Evolutionary conservation across 805 yeast species (phyloP), one percentile per base, ranked within the genome.

Genomic region (Candida silvatica): DNA sequence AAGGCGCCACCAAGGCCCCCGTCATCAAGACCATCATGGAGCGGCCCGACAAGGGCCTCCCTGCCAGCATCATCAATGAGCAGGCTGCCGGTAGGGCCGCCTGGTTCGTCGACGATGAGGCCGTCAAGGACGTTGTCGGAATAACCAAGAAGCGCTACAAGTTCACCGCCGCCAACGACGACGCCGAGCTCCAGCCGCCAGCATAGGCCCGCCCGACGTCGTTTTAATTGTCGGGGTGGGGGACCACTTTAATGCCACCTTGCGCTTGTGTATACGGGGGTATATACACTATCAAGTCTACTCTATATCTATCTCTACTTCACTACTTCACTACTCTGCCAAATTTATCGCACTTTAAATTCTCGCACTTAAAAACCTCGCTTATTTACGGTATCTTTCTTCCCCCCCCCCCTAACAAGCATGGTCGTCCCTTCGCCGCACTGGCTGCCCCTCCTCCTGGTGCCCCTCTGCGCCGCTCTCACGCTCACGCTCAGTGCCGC

Each of bases 71-170:
- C 39, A 95, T 90, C 37, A 88, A 88, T 54, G 97, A 87, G 59
- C 83, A 84, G 20, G 95, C 96, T n/a, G 95, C 95, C 1, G 97
- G 97, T 12, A 80, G 82, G 59, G 95, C 90, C 4, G 75, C 88
- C 6, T 90, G 98, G 98, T 90, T 90, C 64, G 97, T 90, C 24
- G 98, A 90, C 56, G 84, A 86, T 49, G 95, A 80, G 46, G 96
- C 96, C 3, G 73, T 85, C 48, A 72, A 76, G 31, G 95, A 86
- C 51, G 83, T 83, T 33, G 74, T 74, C 49, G 58, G 60, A 5
- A 69, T 79, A 34, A 77, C 82, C 15, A 79, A 78, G 62, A 79
- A 77, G 59, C 73, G 77, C 58, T 80, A 80, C 61, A 80, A 80
- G 57, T 74, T 67, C 26, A 38, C 46, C 20, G 39, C 44, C 24